phyloP scores from a whole-genome alignment of 208 protist species.

The Trypanosoma cruzi region DNA sequence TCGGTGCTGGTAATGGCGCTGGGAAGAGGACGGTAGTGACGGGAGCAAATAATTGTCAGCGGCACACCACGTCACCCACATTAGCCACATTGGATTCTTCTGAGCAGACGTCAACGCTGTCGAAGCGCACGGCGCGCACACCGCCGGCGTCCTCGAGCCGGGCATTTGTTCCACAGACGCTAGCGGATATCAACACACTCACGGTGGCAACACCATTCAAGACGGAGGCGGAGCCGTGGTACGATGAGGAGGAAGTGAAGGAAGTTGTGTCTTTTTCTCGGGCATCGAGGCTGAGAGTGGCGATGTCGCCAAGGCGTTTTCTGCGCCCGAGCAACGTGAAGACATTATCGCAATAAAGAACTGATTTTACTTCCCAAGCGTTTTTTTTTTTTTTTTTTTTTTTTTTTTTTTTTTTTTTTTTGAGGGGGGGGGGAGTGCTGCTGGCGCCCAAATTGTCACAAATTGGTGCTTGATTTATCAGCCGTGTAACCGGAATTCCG shows the following conservation, averaged over 20 bases:
- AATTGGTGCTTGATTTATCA: too few relatives aligned
- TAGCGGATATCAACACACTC: constrained; percentile 18
- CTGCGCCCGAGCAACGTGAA: background rate
- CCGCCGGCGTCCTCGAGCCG: background rate
- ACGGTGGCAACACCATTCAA: background rate
- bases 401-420: background rate
- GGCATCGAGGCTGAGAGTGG: constrained; percentile 5
- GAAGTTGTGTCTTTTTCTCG: constrained; percentile 12
- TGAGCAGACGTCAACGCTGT: background rate
- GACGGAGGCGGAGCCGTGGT: constrained; percentile 7
- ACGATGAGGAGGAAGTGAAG: constrained; percentile 19
- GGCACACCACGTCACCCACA: background rate
- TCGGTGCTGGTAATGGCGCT: background rate
- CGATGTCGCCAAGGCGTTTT: background rate
- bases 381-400: too few relatives aligned
- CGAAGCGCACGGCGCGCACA: background rate
- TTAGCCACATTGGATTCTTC: background rate
- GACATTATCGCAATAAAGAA: background rate
- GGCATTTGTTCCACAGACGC: constrained; percentile 17
- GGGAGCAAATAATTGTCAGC: background rate
- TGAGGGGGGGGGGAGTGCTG: background rate
- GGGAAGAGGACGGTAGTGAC: background rate
- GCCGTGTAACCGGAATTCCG: background rate
- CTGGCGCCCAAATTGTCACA: background rate
- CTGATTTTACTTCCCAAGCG: background rate